Percentiles rank a stretch among this genome's conserved stretches.
Evolutionary conservation across 148 eudicot genomes (phyloP).

Genomic region (Vaccinium corymbosum): DNA sequence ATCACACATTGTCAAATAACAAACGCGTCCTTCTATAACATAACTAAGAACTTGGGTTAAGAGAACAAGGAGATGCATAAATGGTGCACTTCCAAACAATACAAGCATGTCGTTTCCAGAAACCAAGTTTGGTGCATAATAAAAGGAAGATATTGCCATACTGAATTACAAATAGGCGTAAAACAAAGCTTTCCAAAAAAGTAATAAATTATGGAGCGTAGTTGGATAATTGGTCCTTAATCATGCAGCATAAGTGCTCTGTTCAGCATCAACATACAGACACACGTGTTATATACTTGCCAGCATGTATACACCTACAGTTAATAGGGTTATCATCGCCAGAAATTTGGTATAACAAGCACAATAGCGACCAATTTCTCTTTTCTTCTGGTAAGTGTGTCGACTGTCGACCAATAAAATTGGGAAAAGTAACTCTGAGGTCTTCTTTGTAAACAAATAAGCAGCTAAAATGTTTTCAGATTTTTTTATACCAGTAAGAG

Average conservation of each 20-base stretch:
- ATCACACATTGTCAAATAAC: constrained; percentile 95
- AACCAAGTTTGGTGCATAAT: background rate
- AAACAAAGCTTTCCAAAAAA: background rate
- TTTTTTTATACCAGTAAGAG: background rate
- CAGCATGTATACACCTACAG: background rate
- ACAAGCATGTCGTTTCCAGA: background rate
- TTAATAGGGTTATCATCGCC: background rate
- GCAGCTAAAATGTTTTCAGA: background rate
- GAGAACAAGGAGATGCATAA: constrained; percentile 23
- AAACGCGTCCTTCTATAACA: constrained; percentile 90
- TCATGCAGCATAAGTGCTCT: background rate
- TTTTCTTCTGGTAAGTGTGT: background rate
- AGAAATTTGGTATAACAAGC: background rate
- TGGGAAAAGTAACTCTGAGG: background rate
- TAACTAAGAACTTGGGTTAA: constrained; percentile 63
- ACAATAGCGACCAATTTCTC: background rate
- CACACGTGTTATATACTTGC: background rate
- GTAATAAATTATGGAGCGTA: background rate
- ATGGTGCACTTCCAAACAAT: background rate
- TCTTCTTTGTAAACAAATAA: background rate
- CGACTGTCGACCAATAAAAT: background rate
- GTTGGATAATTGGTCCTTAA: background rate
- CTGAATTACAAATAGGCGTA: background rate
- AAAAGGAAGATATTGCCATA: background rate
- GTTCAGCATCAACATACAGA: background rate